Base-by-base conservation (phyloP, 164 flowering plant genomes). In the Tetracentron sinense region DNA sequence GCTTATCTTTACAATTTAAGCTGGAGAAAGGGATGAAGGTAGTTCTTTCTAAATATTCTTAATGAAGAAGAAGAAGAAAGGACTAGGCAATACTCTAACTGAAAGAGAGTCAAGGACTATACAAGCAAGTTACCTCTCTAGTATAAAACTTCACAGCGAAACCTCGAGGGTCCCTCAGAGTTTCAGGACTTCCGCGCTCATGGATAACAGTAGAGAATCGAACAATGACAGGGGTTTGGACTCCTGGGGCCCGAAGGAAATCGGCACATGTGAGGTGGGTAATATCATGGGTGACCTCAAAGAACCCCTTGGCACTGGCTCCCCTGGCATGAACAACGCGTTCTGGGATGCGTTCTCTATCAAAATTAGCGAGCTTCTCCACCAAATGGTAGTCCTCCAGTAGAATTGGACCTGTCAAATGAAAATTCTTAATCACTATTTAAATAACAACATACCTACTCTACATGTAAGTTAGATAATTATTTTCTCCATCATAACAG, bases 281-380 rank as follows among this genome's bases (percentile, higher is more conserved):
- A 44, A 94, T 75, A 62, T 94, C 97, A 74, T 90, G 97, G 33
- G 98, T 94, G 65, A 87, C 97, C 78, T 94, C 98, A 76, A 94
- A 94, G 74, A 94, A 94, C 0, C 99, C 99, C 79, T 94, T 94
- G 42, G 97, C 99, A 84, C 97, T 94, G 49, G 96, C 96, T 74
- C 99, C 99, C 78, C 99, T 85, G 62, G 99, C 99, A 79, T 94
- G 99, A 69, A 94, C 99, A 76, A 94, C 94, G 72, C 99, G 96
- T 73, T 94, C 99, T 28, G 99, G 99, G 61, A 89, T 94, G 25
- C 99, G 67, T 69, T 94, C 99, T 56, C 99, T 74, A 51, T 83
- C 91, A 66, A 91, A 94, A 53, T 88, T 81, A 49, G 99, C 99
- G 75, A 94, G 82, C 62, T 94, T 94, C 76, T 94, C 99, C 54